Percentiles rank a stretch among this genome's conserved stretches.
Evolutionary conservation across 352 stramenopile genomes (phyloP).

Genomic region (Pseudoperonospora humuli): DNA sequence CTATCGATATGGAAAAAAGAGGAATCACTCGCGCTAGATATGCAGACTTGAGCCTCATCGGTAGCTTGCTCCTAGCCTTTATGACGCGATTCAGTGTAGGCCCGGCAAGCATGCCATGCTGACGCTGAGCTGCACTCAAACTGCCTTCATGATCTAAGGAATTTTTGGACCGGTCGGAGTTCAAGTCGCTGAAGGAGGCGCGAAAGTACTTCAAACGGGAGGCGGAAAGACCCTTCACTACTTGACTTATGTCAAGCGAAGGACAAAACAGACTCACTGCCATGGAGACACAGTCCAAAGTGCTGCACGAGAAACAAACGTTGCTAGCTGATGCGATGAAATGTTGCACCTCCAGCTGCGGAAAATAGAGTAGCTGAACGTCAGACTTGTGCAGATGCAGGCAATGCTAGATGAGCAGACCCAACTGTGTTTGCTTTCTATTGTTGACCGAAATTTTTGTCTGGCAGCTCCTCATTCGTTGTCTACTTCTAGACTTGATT

Average conservation of each 20-base stretch:
- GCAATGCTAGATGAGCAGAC: slow-evolving; percentile 44
- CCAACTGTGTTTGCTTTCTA: slow-evolving; percentile 10
- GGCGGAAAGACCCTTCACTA: slow-evolving; percentile 52
- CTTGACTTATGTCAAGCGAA: slow-evolving; percentile 41
- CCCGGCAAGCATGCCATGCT: too few relatives aligned
- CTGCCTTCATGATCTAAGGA: too few relatives aligned
- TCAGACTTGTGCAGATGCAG: slow-evolving; percentile 26
- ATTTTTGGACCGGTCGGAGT: slow-evolving; percentile 46
- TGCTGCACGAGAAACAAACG: slow-evolving; percentile 38
- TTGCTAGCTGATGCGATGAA: slow-evolving; percentile 30
- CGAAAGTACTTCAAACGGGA: slow-evolving; percentile 52
- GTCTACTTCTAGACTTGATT: slow-evolving; percentile 15
- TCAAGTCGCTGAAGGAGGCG: slow-evolving; percentile 58
- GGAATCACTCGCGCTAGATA: too few relatives aligned
- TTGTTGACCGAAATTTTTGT: too few relatives aligned
- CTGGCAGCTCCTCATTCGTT: neutral
- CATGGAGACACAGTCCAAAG: slow-evolving; percentile 33
- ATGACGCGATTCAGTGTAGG: too few relatives aligned
- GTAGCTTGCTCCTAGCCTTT: too few relatives aligned
- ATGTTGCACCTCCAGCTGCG: slow-evolving; percentile 32
- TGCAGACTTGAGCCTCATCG: too few relatives aligned
- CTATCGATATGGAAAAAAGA: too few relatives aligned
- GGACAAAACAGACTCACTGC: slow-evolving; percentile 25
- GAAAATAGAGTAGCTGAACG: slow-evolving; percentile 36
- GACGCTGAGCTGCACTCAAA: too few relatives aligned